These are phyloP conservation scores for Poa pratensis DNA, from an alignment of 176 grass and related monocot genomes.

Conservation along the genomic window DNA sequence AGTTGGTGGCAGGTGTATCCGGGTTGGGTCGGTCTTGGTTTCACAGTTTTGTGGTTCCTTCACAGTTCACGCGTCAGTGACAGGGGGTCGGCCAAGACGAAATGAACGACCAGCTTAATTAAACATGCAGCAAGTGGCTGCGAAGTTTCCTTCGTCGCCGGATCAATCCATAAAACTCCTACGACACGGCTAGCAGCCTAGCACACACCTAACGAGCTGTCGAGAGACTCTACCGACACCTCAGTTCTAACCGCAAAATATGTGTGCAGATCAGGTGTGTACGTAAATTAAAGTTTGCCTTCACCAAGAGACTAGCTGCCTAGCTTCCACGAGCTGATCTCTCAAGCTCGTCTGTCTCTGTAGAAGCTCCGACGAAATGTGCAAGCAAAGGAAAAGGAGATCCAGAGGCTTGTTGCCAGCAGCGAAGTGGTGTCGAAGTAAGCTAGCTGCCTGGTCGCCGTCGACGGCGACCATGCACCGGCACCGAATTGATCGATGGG, in stretches of 20 bases:
- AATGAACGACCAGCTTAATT: too few species aligned
- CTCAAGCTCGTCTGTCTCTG: neutral
- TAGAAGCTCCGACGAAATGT: neutral
- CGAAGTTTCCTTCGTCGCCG: too few species aligned
- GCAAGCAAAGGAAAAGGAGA: slow-evolving; percentile 10
- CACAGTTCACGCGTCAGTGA: too few species aligned
- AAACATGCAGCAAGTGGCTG: too few species aligned
- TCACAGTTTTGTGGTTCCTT: too few species aligned
- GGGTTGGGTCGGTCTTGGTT: too few species aligned
- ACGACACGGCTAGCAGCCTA: neutral
- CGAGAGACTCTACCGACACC: neutral
- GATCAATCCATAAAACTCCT: too few species aligned
- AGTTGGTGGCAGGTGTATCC: too few species aligned
- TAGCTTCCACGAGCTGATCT: neutral
- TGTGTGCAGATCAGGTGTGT: neutral
- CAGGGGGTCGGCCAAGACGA: too few species aligned
- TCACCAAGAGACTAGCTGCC: too few species aligned
- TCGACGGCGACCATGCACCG: slow-evolving; percentile 40
- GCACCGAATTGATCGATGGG: slow-evolving; percentile 32
- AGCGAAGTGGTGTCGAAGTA: neutral
- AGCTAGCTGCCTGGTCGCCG: slow-evolving; percentile 29
- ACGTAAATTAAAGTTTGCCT: neutral
- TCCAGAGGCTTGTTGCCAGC: neutral
- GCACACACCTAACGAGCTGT: slow-evolving; percentile 10
- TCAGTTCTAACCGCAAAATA: neutral